phyloP scores from a whole-genome alignment of 129 eudicot species.

The Tagetes patula region DNA sequence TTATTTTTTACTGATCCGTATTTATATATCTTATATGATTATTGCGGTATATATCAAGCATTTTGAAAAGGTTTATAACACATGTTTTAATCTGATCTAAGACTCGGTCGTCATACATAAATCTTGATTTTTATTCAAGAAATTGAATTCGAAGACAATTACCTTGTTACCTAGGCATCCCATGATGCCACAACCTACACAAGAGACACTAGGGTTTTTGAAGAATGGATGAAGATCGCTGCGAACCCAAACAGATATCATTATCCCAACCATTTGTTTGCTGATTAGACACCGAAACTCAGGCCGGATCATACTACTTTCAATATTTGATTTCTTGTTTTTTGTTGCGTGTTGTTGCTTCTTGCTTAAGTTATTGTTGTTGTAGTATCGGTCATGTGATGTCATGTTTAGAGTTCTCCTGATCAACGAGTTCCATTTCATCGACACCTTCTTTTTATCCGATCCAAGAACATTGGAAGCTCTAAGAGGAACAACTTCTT shows the following conservation, averaged over 20 bases:
- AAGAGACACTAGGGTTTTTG: constrained; percentile 63
- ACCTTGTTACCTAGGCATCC: constrained; percentile 94
- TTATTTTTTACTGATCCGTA: no score
- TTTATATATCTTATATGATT: no score
- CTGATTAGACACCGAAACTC: constrained; percentile 58
- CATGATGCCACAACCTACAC: constrained; percentile 88
- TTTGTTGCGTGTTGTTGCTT: constrained; percentile 20
- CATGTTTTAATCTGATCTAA: neutral
- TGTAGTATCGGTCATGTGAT: constrained; percentile 5
- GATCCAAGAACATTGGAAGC: constrained; percentile 63
- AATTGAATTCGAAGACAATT: neutral
- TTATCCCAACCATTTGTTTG: constrained; percentile 80
- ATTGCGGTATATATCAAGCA: neutral
- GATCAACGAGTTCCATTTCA: constrained; percentile 69
- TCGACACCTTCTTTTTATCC: constrained; percentile 51
- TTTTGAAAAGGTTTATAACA: neutral
- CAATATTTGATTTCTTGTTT: constrained; percentile 26
- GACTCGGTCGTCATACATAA: neutral
- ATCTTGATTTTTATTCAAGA: neutral
- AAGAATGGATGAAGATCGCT: constrained; percentile 58
- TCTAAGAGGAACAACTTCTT: constrained; percentile 77
- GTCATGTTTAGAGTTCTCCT: constrained; percentile 52
- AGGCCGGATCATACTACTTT: constrained; percentile 32
- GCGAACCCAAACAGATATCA: constrained; percentile 83
- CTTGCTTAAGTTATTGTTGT: constrained; percentile 10